Evolutionary conservation across 495 filamentous ascomycete genomes (phyloP), one percentile per base, ranked within the genome.

Genomic region (Hypomontagnella submonticulosa): DNA sequence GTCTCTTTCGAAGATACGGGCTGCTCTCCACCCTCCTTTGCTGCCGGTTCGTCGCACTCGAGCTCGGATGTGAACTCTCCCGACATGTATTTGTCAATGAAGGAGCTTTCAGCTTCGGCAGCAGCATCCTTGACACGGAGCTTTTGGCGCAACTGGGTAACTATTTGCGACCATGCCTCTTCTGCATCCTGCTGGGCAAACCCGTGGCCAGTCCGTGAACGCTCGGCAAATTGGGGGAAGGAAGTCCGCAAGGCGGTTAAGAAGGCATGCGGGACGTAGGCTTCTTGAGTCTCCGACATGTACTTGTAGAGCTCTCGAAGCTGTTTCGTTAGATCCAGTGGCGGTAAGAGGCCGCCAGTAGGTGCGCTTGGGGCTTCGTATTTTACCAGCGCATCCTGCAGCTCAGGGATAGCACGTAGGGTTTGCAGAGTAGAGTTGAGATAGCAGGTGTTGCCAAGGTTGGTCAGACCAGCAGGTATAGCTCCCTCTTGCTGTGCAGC

Each of bases 101-200:
- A 98, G 0, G 91, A 92, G 1, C 78, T 71, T 4, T 88, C 84
- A 12, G 77, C 72, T 8, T 79, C 79, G 2, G 79, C 82, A 1
- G 70, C 50, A 9, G 73, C 54, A 3, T 84, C 84, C 57, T 85
- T 85, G 54, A 90, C 78, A 72, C 88, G 90, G 54, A 97, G 77
- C 73, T 91, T 96, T 63, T 89, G 84, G 32, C 90, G 88, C 43
- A 99, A 80, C 73, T 94, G 90, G n/a, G 87, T 86, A 4, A 99
- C 75, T 50, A 99, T 97, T 73, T 98, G 94, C 16, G 96, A 96
- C 91, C 94, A 99, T 13, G 93, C 96, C 74, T 99, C 95, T 72
- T 99, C 95, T 1, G 95, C 95, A 80, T 99, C 95, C 77, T 99
- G 95, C 72, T 99, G 95, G 6, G 94, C 92, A 72, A 87, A 98